Evolutionary conservation across 306 rosid genomes (phyloP).

Genomic region (Quercus engelmannii): DNA sequence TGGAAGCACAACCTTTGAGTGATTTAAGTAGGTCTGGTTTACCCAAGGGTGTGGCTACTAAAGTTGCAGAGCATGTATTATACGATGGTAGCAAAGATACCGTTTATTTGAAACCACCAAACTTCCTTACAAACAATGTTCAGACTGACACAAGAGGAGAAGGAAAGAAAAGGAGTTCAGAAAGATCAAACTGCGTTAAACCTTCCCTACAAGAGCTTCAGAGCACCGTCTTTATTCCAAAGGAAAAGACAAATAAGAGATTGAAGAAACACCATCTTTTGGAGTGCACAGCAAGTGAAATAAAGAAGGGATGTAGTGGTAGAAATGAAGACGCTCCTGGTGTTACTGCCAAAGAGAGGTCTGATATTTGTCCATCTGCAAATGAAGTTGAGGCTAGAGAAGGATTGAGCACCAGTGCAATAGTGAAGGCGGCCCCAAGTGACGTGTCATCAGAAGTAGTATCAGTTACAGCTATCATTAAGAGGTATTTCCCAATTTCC

Average conservation of each 20-base stretch:
- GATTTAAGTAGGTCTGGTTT: slow-evolving; percentile 15
- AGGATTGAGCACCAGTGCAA: slow-evolving; percentile 22
- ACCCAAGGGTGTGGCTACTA: slow-evolving; percentile 4
- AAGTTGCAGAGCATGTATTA: not conserved
- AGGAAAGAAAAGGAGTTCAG: slow-evolving; percentile 21
- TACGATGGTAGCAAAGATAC: not conserved
- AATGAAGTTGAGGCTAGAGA: slow-evolving; percentile 28
- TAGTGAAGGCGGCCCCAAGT: slow-evolving; percentile 36
- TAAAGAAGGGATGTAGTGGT: slow-evolving; percentile 12
- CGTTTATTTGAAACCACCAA: slow-evolving; percentile 17
- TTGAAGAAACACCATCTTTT: slow-evolving; percentile 13
- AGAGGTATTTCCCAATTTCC: slow-evolving; percentile 42
- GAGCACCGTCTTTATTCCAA: slow-evolving; percentile 14
- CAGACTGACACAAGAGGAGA: slow-evolving; percentile 22
- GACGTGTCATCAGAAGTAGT: slow-evolving; percentile 54
- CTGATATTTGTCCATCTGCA: slow-evolving; percentile 5
- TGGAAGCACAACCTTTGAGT: slow-evolving; percentile 33
- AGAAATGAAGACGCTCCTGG: slow-evolving; percentile 14
- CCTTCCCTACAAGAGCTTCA: slow-evolving; percentile 18
- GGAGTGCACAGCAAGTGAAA: slow-evolving; percentile 17
- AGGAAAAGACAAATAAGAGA: slow-evolving; percentile 30
- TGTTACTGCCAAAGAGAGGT: not conserved
- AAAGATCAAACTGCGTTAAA: slow-evolving; percentile 6
- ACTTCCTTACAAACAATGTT: slow-evolving; percentile 9
- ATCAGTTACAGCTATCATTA: slow-evolving; percentile 62